Conservation (phyloP, 2,329 filamentous ascomycete genomes). For the Cladosporium sp. region DNA sequence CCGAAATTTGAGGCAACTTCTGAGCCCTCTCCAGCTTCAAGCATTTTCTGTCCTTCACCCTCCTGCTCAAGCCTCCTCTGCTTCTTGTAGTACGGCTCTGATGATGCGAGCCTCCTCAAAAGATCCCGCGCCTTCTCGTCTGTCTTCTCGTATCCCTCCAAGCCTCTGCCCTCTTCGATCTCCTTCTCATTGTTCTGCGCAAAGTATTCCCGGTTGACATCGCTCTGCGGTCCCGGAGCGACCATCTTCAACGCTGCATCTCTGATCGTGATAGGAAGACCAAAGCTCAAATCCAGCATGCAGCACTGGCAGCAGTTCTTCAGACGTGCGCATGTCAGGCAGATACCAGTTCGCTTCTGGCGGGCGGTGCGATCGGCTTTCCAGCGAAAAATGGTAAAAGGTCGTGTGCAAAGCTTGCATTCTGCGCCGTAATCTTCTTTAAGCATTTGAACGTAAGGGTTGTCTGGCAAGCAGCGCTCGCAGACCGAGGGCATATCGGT, state of each 20-base stretch:
- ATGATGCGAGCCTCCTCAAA: slow-evolving; percentile 76
- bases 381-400: slow-evolving; percentile 95
- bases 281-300: slow-evolving; percentile 96
- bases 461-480: slow-evolving; percentile 91
- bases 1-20: slow-evolving; percentile 47
- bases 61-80: slow-evolving; percentile 68
- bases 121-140: slow-evolving; percentile 94
- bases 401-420: slow-evolving; percentile 76
- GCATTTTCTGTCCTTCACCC: slow-evolving; percentile 42
- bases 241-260: slow-evolving; percentile 98
- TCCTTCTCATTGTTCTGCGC: slow-evolving; percentile 95
- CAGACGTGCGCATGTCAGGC: slow-evolving; percentile 89
- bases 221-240: slow-evolving; percentile 83
- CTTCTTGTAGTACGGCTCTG: slow-evolving; percentile 92
- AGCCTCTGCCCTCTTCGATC: slow-evolving; percentile 82
- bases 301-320: slow-evolving; percentile 99
- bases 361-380: slow-evolving; percentile 86
- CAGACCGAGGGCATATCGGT: slow-evolving; percentile 85
- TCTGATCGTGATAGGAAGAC: slow-evolving; percentile 86
- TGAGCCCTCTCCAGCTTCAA: slow-evolving; percentile 35
- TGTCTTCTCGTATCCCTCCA: slow-evolving; percentile 92
- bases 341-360: slow-evolving; percentile 92
- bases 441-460: slow-evolving; percentile 97
- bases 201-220: slow-evolving; percentile 95
- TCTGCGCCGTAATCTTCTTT: slow-evolving; percentile 86